phyloP scores from a whole-genome alignment of 176 grass and related monocot species.

The Musa troglodytarum region DNA sequence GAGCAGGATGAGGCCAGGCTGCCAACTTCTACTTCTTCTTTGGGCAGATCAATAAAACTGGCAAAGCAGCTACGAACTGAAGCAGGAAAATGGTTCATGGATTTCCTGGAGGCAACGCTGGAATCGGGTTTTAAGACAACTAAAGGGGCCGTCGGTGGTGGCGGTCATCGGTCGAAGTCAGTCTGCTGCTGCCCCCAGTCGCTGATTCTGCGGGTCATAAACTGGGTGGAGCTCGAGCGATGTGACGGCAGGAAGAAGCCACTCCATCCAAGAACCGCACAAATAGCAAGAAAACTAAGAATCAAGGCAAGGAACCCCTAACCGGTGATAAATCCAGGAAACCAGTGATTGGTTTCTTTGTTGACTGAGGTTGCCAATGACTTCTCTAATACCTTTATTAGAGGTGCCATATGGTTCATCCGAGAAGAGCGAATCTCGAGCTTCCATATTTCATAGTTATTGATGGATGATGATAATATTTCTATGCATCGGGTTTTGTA shows the following conservation, averaged over 20 bases:
- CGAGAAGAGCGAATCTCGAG: too few species aligned
- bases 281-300: conserved; percentile 71
- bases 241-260: conserved; percentile 30
- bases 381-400: too few species aligned
- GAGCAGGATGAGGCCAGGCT: conserved; percentile 1
- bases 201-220: conserved; percentile 62
- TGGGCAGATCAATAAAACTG: conserved; percentile 49
- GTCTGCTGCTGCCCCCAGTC: conserved; percentile 51
- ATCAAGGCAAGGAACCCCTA: conserved; percentile 87
- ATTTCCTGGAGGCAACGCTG: conserved; percentile 62
- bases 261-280: conserved; percentile 45
- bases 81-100: conserved; percentile 69
- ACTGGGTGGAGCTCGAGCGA: conserved; percentile 93
- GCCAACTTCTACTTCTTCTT: conserved; percentile 12
- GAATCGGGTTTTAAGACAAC: conserved; percentile 63
- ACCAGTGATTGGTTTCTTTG: too few species aligned
- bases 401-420: too few species aligned
- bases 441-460: too few species aligned
- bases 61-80: conserved; percentile 64
- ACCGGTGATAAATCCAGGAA: too few species aligned
- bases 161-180: conserved; percentile 23
- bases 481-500: too few species aligned
- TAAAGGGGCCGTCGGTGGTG: conserved; percentile 19
- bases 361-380: too few species aligned
- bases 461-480: too few species aligned